Conservation (phyloP, 352 stramenopile genomes). For the Phytopythium chamaehyphon region DNA sequence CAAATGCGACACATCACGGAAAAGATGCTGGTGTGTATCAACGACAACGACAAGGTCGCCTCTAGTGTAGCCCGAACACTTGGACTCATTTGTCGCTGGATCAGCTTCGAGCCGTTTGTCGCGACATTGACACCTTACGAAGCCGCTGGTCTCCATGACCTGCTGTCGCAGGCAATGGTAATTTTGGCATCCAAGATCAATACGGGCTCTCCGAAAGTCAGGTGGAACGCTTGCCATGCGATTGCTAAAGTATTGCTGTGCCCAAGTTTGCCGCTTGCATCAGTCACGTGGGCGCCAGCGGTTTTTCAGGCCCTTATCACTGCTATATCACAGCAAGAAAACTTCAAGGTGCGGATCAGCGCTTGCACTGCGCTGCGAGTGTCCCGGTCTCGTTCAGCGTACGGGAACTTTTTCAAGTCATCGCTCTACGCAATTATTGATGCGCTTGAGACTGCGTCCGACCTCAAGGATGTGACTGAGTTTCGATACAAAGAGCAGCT, state of each 20-base stretch:
- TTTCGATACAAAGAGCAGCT: constrained; percentile 90
- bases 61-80: constrained; percentile 80
- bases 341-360: constrained; percentile 88
- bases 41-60: constrained; percentile 87
- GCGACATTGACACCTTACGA: constrained; percentile 28
- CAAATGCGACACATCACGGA: constrained; percentile 69
- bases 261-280: constrained; percentile 67
- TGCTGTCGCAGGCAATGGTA: constrained; percentile 67
- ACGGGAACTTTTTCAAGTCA: constrained; percentile 67
- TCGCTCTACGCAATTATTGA: constrained; percentile 65
- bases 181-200: constrained; percentile 74
- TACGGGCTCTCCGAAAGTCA: constrained; percentile 75
- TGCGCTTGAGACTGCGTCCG: constrained; percentile 77
- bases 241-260: constrained; percentile 86
- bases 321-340: constrained; percentile 81
- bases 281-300: constrained; percentile 66
- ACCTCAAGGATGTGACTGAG: constrained; percentile 85
- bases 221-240: constrained; percentile 85
- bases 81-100: constrained; percentile 77
- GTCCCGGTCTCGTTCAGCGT: constrained; percentile 56
- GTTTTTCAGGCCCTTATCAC: constrained; percentile 77
- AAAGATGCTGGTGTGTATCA: constrained; percentile 82
- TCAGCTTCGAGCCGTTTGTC: constrained; percentile 65
- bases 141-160: constrained; percentile 31
- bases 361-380: constrained; percentile 74